A percentile compares a stretch with the other conserved stretches of the same genome.
phyloP scores from a whole-genome alignment of 371 early-diverging fungal genomes.

The Batkoa obscura region DNA sequence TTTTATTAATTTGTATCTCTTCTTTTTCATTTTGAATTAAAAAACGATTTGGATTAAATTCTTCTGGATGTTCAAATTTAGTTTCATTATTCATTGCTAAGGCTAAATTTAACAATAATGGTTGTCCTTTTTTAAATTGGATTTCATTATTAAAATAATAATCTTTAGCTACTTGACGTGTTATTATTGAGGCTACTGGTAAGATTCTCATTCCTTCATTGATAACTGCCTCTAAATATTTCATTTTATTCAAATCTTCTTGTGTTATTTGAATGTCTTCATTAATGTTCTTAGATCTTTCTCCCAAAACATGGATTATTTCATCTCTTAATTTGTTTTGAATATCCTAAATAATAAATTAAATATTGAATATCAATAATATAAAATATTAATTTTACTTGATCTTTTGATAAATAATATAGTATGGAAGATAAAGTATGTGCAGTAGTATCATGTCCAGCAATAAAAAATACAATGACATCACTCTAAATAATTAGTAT shows the following conservation, averaged over 20 bases:
- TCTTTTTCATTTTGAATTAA: background rate
- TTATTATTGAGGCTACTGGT: too few relatives aligned
- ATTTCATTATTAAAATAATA: too few relatives aligned
- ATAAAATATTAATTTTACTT: background rate
- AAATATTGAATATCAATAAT: too few relatives aligned
- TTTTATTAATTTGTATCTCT: background rate
- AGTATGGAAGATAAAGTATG: conserved; percentile 18
- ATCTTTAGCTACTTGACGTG: too few relatives aligned
- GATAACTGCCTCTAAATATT: background rate
- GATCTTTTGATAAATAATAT: conserved; percentile 17
- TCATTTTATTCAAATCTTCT: too few relatives aligned
- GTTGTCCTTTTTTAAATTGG: too few relatives aligned
- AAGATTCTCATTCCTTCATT: background rate
- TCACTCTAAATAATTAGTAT: background rate
- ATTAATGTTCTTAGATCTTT: too few relatives aligned
- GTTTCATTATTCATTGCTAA: too few relatives aligned
- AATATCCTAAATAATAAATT: background rate
- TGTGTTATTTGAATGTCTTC: too few relatives aligned
- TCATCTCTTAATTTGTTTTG: conserved; percentile 11
- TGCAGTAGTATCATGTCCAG: conserved; percentile 24
- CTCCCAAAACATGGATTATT: conserved; percentile 4
- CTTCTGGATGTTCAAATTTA: background rate
- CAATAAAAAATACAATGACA: conserved; percentile 17
- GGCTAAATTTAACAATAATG: too few relatives aligned
- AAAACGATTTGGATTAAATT: background rate